Evolutionary conservation across 148 eudicot genomes (phyloP).

Genomic region (Cornus kousa): DNA sequence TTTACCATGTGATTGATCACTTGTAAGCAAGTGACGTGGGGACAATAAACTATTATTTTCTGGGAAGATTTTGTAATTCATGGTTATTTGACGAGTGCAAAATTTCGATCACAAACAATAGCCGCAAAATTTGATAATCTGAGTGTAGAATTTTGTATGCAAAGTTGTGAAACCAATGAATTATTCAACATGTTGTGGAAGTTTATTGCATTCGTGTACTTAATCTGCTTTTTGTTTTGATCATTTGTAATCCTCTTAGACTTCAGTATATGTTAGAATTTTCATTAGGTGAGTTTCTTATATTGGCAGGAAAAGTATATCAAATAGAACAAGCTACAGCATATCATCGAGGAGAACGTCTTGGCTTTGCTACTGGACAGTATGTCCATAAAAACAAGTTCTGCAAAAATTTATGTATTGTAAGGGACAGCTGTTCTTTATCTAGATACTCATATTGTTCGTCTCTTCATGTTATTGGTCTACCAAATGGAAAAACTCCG

Average conservation of each 20-base stretch:
- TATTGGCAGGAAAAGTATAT: conserved; percentile 41
- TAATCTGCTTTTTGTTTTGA: not conserved
- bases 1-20: not conserved
- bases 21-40: not conserved
- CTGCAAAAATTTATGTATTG: conserved; percentile 24
- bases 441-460: conserved; percentile 40
- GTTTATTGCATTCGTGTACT: not conserved
- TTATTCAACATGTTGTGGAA: not conserved
- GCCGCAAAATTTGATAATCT: not conserved
- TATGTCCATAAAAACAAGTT: conserved; percentile 25
- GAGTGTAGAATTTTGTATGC: not conserved
- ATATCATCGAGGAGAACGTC: conserved; percentile 33
- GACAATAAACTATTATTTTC: not conserved
- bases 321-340: conserved; percentile 36
- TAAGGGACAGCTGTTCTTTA: conserved; percentile 31
- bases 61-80: not conserved
- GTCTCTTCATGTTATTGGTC: conserved; percentile 28
- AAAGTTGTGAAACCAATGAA: not conserved
- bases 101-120: too few species aligned
- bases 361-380: conserved; percentile 32
- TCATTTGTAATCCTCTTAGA: not conserved
- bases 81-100: not conserved
- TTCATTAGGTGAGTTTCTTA: not conserved
- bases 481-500: conserved; percentile 24
- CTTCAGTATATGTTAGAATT: not conserved